Base-by-base conservation (phyloP, 352 stramenopile species). In the Hyaloperonospora brassicae region DNA sequence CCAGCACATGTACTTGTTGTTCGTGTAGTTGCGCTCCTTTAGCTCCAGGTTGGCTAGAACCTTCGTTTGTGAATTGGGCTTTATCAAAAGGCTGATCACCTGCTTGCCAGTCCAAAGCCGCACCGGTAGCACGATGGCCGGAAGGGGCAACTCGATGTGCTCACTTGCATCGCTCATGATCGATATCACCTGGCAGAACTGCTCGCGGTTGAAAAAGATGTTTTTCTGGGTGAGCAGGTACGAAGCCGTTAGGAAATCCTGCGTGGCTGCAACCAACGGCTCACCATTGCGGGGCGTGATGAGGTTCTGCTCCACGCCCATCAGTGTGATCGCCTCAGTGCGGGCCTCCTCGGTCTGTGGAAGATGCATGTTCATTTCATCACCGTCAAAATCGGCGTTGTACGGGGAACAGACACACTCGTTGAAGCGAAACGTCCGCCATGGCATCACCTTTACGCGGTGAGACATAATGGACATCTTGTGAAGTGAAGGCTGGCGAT, bases 351-450 rank as follows among this genome's bases (percentile, higher is more conserved):
- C 96, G 0, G 96, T 99, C 73, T 99, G 97, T 22, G 97, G 97
- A 21, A 99, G 68, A 66, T 96, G 87, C 86, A 99, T 97, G 72
- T 99, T 99, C 96, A 99, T 99, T 66, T 99, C 97, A 61, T 99
- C 96, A 53, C 97, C 97, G 72, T 99, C 96, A 64, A 99, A 99
- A 72, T 99, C 97, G 35, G 97, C 96, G 47, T 99, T 99, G 73
- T 99, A 99, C 27, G 97, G 97, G 46, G 95, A 95, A 73, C 97
- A 99, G 34, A 98, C 95, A 58, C 96, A 99, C 74, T 99, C 97
- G 75, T 99, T 99, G 74, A 99, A 99, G 17, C 97, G 90, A 69
- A 99, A 99, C 11, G 97, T 99, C 34, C 95, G 79, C 91, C 92
- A 98, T 5, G 95, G 86, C 74, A 98, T 95, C 30, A 99, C 91